Evolutionary conservation across 2,329 filamentous ascomycete genomes (phyloP), one percentile per base, ranked within the genome.

Genomic region (Ceratocystis alfenasii): DNA sequence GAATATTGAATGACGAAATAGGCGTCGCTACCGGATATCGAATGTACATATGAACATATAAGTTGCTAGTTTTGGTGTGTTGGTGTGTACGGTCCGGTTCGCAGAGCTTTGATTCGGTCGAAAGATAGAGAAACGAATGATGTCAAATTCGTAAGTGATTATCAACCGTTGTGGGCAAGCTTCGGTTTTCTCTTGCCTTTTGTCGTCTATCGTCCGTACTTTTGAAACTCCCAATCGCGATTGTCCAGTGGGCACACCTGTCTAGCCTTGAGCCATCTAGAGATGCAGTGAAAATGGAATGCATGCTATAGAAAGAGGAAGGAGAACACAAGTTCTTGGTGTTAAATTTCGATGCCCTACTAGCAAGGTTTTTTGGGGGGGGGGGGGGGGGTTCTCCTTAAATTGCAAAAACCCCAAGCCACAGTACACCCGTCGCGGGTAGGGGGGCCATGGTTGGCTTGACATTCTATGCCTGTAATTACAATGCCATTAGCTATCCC

Each of bases 201-300:
- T n/a, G 8, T 30, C 22, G 64, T 64, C 44, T 76, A 87, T 71
- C 84, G 83, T 70, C 94, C 94, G 75, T 99, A 99, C 77, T 97
- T 99, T 78, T 99, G 94, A 81, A 97, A 99, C 75, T 99, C 94
- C 94, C 94, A 99, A 77, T 99, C 94, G 72, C 93, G 83, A 79
- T 99, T 99, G 78, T 99, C 94, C 57, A 99, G 81, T 17, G 94
- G 94, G 74, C 94, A 99, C 62, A 99, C 94, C 75, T 97, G 94
- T 74, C 94, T 87, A n/a, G 94, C 96, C 82, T 99, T 99, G 68
- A 99, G 81, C 94, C 94, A 99, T 77, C 94, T 85, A 12, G 94
- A 97, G 74, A 99, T 99, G 80, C 94, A 99, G 79, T 99, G 94
- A 79, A 99, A 99, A 78, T 99, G 94, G 82, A 99, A 99, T 36